Base-by-base conservation (phyloP, 139 green algal genomes). In the Monoraphidium neglectum region DNA sequence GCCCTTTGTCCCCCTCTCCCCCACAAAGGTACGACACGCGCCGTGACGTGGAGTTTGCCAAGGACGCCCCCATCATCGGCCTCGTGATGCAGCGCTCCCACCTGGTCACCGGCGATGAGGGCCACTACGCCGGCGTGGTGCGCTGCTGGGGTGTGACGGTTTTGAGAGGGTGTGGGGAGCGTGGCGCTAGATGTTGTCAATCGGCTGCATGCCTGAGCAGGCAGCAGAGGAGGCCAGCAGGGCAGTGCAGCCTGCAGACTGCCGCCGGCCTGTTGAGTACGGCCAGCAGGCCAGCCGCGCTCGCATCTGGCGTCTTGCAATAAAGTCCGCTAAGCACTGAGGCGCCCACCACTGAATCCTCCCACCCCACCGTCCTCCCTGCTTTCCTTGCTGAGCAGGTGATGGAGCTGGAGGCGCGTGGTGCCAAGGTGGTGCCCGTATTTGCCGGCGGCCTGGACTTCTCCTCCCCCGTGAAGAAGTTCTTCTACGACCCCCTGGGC, bases 381-480 rank as follows among this genome's bases (percentile, higher is more conserved):
- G 18, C 51, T 60, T 67, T 26, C 26, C 26, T 37, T 37, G 53
- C 65, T 49, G 86, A 84, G 12, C 91, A 98, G 74, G 93, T 99
- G 35, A 92, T 89, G 21, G 92, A 98, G 82, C 83, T 99, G 69
- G 96, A 99, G 86, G 88, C 94, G 4, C 79, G 87, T 8, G 96
- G 96, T 51, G 95, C 96, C 46, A 95, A 94, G 89, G 91, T 93
- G 65, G 86, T 99, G 3, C 93, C 96, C 18, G 96, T 99, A n/a
- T 99, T 99, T 87, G 95, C 95, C 3, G 91, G 94, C 59, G 96
- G 93, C 63, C 92, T 99, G 28, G 96, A 99, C 87, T 99, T 99
- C 89, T 96, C 88, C 59, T 70, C 82, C 49, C 96, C 96, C 13
- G 94, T 99, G 23, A 96, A 97, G 81, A 97, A 97, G 83, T 99